These are phyloP conservation scores for Gloeophyllum trabeum DNA, from an alignment of 768 basidiomycete genomes.

Conservation along the genomic window DNA sequence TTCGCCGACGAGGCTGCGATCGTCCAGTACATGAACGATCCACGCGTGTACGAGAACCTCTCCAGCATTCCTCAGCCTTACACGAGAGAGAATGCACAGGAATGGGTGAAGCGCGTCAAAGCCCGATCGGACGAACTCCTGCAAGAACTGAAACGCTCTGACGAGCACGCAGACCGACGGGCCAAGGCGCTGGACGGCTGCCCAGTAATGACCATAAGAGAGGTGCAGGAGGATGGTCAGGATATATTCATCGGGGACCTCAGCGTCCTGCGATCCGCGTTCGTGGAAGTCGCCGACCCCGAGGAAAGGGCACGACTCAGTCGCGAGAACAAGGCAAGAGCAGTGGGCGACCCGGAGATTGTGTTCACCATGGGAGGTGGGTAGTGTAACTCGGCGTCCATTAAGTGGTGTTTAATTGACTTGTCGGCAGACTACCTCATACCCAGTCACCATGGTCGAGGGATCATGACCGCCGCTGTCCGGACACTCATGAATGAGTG, in stretches of 20 bases:
- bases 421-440: constrained; percentile 44
- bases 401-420: neutral
- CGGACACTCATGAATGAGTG: constrained; percentile 41
- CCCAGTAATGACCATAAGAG: constrained; percentile 41
- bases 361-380: constrained; percentile 53
- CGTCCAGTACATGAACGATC: constrained; percentile 37
- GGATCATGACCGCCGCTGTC: constrained; percentile 66
- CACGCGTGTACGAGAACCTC: constrained; percentile 31
- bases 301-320: constrained; percentile 23
- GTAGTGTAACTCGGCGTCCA: constrained; percentile 6
- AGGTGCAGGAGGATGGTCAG: constrained; percentile 41
- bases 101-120: constrained; percentile 23
- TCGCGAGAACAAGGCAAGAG: constrained; percentile 28
- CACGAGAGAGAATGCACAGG: constrained; percentile 23
- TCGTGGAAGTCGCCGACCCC: constrained; percentile 22
- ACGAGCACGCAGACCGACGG: constrained; percentile 4
- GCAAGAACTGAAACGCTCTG: constrained; percentile 15
- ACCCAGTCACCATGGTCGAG: constrained; percentile 49
- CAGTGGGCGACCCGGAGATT: constrained; percentile 40
- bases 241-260: constrained; percentile 43
- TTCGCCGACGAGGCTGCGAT: constrained; percentile 25
- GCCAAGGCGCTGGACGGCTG: constrained; percentile 16
- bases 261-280: constrained; percentile 19
- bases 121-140: constrained; percentile 19
- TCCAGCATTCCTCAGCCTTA: constrained; percentile 46